These are phyloP conservation scores for Fusarium sp. DNA, from an alignment of 2,329 filamentous ascomycete genomes.

Conservation along the genomic window DNA sequence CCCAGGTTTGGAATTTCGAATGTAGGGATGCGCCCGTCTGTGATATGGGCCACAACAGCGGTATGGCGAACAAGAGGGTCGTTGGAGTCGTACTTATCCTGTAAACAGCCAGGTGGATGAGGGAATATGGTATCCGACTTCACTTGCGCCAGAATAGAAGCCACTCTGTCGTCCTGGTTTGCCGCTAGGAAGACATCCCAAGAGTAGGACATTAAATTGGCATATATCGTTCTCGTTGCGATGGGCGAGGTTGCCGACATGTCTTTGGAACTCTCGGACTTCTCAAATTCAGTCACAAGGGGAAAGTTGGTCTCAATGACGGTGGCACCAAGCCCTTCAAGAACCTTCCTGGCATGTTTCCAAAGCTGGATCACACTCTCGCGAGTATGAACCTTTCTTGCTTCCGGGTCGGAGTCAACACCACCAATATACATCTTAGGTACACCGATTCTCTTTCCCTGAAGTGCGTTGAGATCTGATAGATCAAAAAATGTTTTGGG, in stretches of 20 bases:
- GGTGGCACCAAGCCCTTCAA: not conserved
- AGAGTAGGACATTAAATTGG: constrained; percentile 4
- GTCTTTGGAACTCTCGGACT: not conserved
- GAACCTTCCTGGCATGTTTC: not conserved
- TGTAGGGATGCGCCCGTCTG: not conserved
- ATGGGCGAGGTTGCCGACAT: not conserved
- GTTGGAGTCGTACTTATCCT: not conserved
- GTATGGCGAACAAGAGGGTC: constrained; percentile 6
- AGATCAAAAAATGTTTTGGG: constrained; percentile 8
- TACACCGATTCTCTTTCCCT: constrained; percentile 11
- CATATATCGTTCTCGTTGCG: constrained; percentile 7
- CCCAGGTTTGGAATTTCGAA: not conserved
- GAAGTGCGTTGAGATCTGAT: not conserved
- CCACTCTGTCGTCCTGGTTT: not conserved
- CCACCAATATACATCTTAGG: constrained; percentile 25
- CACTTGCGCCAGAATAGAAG: not conserved
- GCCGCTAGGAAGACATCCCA: not conserved
- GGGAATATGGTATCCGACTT: not conserved
- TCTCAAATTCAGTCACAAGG: not conserved
- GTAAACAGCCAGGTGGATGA: not conserved
- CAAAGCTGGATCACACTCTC: not conserved
- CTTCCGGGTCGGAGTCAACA: not conserved
- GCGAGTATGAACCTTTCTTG: not conserved
- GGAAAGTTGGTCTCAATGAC: not conserved
- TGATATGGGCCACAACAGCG: constrained; percentile 2